Evolutionary conservation across 1,139 yeast genomes (phyloP).

Genomic region (Taiozyma sp.): DNA sequence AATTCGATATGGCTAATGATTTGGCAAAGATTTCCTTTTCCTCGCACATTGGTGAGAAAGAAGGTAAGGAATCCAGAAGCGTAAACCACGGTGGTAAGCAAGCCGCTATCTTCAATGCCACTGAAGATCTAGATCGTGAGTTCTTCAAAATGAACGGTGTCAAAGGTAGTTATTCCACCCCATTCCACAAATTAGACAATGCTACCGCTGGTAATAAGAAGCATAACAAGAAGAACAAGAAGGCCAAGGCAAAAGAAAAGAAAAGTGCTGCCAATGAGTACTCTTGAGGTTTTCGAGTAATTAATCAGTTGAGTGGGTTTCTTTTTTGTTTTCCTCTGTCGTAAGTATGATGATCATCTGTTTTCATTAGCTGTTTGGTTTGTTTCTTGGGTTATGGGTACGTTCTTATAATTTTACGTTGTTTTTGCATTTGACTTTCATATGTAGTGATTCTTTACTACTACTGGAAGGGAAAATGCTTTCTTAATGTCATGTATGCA

Average conservation of each 20-base stretch:
- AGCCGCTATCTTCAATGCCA: conserved; percentile 71
- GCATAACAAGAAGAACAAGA: conserved; percentile 75
- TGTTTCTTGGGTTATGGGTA: background rate
- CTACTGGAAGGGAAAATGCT: too few relatives aligned
- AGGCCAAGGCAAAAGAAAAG: conserved; percentile 3
- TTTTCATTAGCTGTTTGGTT: background rate
- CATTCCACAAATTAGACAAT: conserved; percentile 57
- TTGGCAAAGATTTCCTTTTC: conserved; percentile 72
- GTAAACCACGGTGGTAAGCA: conserved; percentile 72
- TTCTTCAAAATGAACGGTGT: conserved; percentile 68
- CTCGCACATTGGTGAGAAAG: conserved; percentile 56
- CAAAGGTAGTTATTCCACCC: conserved; percentile 57
- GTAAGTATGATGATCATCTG: background rate
- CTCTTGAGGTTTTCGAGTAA: background rate
- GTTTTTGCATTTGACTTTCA: background rate
- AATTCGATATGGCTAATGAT: conserved; percentile 64
- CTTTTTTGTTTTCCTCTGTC: background rate
- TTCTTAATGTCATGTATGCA: background rate
- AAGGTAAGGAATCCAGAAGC: conserved; percentile 33
- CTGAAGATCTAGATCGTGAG: conserved; percentile 77
- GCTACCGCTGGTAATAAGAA: conserved; percentile 46
- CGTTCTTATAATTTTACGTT: background rate
- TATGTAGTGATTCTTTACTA: background rate
- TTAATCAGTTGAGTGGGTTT: background rate
- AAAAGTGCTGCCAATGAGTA: background rate